Base-by-base conservation (phyloP, 805 yeast species). In the Wickerhamomyces subpelliculosus region DNA sequence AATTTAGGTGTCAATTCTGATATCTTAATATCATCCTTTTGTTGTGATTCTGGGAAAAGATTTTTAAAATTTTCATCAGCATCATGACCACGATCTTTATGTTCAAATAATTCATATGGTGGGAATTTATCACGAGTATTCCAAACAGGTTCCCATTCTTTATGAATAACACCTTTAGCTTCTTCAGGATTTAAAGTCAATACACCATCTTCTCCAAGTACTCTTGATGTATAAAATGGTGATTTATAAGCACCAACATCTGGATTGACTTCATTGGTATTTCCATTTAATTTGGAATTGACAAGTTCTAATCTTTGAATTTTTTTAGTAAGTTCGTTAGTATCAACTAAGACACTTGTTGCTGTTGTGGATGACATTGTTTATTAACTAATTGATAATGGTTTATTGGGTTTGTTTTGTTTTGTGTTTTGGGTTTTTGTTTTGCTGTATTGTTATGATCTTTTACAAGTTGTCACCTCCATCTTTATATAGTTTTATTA, bases 1-100 rank as follows among this genome's bases (percentile, higher is more conserved):
- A 81, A 63, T 50, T 74, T 78, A n/a, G 87, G 87, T 3, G 84
- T 75, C 33, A 80, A 55, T 44, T 68, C 69, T 31, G 53, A 48
- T 17, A 48, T 45, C 17, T 27, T 16, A 21, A 48, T 45, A 8
- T 55, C 56, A n/a, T n/a, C n/a, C n/a, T n/a, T 35, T 56, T 40
- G 5, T 54, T 40, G 5, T 54, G 49, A n/a, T 9, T 34, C 35
- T 10, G 66, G 40, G 22, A 48, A 38, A 19, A 50, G 24, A 18
- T 48, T 45, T 7, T 45, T 38, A 23, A 48, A 45, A 16, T 19
- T 28, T 11, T 45, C 34, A 36, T 48, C 47, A 17, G 54, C 54
- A 17, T 8, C 9, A 16, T 7, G 20, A 10, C 30, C 54, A 17
- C 51, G 51, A 32, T 50, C 54, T 17, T 44, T 38, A 30, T 45